Evolutionary conservation across 2,329 filamentous ascomycete species (phyloP).

Genomic region (Elsinoe necatrix): DNA sequence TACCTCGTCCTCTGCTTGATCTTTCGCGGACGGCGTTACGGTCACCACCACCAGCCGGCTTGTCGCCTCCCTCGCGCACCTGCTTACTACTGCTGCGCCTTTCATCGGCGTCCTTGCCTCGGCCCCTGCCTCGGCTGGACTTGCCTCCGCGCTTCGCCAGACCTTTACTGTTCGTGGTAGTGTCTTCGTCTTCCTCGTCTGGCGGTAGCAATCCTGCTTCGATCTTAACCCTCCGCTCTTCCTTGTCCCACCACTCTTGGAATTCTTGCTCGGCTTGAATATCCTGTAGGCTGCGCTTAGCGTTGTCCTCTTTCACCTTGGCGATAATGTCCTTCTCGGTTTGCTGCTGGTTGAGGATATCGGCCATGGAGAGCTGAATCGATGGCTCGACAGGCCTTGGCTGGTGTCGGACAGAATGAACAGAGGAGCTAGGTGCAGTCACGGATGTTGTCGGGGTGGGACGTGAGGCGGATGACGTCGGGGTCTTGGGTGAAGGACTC

Average conservation of each 20-base stretch:
- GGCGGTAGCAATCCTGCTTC: slow-evolving; percentile 31
- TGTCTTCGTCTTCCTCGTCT: slow-evolving; percentile 43
- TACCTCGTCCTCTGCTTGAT: background rate
- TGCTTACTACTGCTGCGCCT: slow-evolving; percentile 23
- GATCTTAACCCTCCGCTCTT: slow-evolving; percentile 55
- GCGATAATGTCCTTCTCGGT: slow-evolving; percentile 73
- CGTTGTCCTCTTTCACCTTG: slow-evolving; percentile 74
- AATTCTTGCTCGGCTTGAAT: slow-evolving; percentile 97
- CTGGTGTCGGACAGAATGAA: slow-evolving; percentile 43
- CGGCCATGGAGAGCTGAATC: slow-evolving; percentile 66
- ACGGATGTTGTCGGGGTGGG: background rate
- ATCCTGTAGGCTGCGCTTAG: slow-evolving; percentile 82
- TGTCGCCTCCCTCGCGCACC: slow-evolving; percentile 27
- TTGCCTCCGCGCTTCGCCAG: background rate
- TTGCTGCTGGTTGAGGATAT: slow-evolving; percentile 82
- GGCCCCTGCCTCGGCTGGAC: slow-evolving; percentile 16
- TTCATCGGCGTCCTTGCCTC: slow-evolving; percentile 23
- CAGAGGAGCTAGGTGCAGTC: slow-evolving; percentile 20
- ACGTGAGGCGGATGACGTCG: slow-evolving; percentile 4
- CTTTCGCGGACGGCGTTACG: background rate
- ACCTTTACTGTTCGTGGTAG: background rate
- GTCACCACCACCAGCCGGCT: slow-evolving; percentile 18
- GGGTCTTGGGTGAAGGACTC: slow-evolving; percentile 15
- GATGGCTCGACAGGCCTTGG: slow-evolving; percentile 54
- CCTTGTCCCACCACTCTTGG: slow-evolving; percentile 91